Evolutionary conservation across 2,329 filamentous ascomycete species (phyloP).

Genomic region (Colletotrichum viniferum): DNA sequence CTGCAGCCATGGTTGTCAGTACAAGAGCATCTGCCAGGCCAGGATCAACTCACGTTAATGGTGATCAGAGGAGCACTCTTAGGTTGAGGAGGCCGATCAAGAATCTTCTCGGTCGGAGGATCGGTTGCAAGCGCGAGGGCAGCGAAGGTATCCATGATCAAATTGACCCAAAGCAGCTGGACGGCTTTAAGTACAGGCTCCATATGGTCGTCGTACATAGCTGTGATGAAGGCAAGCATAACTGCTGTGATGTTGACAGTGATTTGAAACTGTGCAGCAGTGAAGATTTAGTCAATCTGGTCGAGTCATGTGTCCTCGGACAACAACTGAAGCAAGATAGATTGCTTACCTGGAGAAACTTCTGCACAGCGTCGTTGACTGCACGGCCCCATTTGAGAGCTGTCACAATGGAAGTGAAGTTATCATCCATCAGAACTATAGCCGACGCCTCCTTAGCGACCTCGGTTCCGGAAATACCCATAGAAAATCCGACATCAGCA

Average conservation of each 20-base stretch:
- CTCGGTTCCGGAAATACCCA: conserved; percentile 71
- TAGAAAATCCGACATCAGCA: conserved; percentile 71
- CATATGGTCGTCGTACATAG: conserved; percentile 59
- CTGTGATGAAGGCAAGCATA: conserved; percentile 67
- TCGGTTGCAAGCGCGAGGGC: conserved; percentile 70
- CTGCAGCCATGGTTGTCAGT: not conserved
- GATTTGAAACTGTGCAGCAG: conserved; percentile 59
- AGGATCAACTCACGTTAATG: conserved; percentile 45
- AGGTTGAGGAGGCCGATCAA: conserved; percentile 56
- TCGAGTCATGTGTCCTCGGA: conserved; percentile 33
- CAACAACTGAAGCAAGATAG: conserved; percentile 26
- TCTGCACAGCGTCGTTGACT: conserved; percentile 71
- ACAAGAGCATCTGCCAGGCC: not conserved
- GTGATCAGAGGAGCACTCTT: conserved; percentile 78
- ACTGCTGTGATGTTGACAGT: conserved; percentile 75
- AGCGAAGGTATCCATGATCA: conserved; percentile 74
- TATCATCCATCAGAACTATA: conserved; percentile 71
- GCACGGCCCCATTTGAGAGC: conserved; percentile 71
- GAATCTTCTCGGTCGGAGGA: conserved; percentile 60
- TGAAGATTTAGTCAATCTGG: conserved; percentile 3
- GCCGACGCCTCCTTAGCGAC: conserved; percentile 71
- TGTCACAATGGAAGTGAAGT: conserved; percentile 69
- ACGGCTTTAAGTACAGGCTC: conserved; percentile 68
- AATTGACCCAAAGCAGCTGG: conserved; percentile 71
- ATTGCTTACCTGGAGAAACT: conserved; percentile 62